These are phyloP conservation scores for Anthoceros angustus DNA, from an alignment of 225 moss, liverwort and hornwort species.

Conservation along the genomic window DNA sequence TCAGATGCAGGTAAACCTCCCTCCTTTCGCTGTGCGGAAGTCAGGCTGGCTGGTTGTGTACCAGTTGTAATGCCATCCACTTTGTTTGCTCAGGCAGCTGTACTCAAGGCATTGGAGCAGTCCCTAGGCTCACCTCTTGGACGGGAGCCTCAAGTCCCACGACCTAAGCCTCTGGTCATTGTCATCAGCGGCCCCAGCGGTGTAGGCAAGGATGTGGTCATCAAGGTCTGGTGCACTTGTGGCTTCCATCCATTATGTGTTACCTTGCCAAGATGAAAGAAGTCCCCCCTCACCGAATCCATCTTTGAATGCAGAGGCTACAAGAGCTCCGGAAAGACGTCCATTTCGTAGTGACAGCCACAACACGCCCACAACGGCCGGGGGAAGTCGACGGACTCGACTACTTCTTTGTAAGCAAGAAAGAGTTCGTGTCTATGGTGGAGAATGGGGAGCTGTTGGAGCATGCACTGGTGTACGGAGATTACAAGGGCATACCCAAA, in stretches of 20 bases:
- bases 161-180: slow-evolving; percentile 70
- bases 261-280: neutral
- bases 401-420: slow-evolving; percentile 84
- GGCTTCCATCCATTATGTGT: neutral
- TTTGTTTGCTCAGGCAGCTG: slow-evolving; percentile 21
- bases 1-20: neutral
- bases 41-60: too few relatives aligned
- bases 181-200: slow-evolving; percentile 97
- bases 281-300: neutral
- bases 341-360: slow-evolving; percentile 88
- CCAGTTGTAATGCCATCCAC: neutral
- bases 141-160: slow-evolving; percentile 44
- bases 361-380: slow-evolving; percentile 64
- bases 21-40: too few relatives aligned
- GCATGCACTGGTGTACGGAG: slow-evolving; percentile 92
- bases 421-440: slow-evolving; percentile 79
- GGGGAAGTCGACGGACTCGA: slow-evolving; percentile 78
- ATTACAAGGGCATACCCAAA: slow-evolving; percentile 98
- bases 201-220: slow-evolving; percentile 95
- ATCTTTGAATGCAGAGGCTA: slow-evolving; percentile 27
- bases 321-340: slow-evolving; percentile 66
- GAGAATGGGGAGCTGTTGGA: slow-evolving; percentile 76
- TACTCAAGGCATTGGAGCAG: slow-evolving; percentile 72
- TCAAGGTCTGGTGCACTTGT: slow-evolving; percentile 27
- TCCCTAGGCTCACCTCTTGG: slow-evolving; percentile 81